Conservation (phyloP, 2,329 filamentous ascomycete genomes). For the Lojkania enalia region DNA sequence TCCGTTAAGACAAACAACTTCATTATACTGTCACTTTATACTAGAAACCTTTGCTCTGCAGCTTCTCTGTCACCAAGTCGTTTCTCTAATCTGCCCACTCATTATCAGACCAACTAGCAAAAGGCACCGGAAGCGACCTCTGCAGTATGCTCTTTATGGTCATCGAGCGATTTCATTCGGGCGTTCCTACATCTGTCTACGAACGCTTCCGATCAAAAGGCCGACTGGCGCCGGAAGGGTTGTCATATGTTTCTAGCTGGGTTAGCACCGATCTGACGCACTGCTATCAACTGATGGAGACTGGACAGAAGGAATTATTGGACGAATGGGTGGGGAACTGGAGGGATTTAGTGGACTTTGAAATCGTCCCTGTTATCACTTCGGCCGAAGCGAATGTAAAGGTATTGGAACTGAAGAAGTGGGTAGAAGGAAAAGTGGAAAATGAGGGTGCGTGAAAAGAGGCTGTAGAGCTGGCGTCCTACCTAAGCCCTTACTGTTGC, state of each 20-base stretch:
- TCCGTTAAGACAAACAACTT: too few relatives aligned
- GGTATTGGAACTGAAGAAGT: not conserved
- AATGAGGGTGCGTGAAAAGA: too few relatives aligned
- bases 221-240: conserved; percentile 13
- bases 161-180: conserved; percentile 10
- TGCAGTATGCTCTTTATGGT: conserved; percentile 16
- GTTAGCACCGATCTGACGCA: conserved; percentile 13
- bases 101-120: too few relatives aligned
- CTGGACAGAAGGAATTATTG: conserved; percentile 9
- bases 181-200: conserved; percentile 8
- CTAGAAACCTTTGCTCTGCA: too few relatives aligned
- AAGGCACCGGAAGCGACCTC: too few relatives aligned
- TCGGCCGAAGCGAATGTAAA: conserved; percentile 11
- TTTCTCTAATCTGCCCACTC: too few relatives aligned
- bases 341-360: conserved; percentile 17
- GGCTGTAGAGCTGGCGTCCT: too few relatives aligned
- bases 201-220: conserved; percentile 9
- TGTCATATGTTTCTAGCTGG: conserved; percentile 17
- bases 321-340: conserved; percentile 17
- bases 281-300: conserved; percentile 18
- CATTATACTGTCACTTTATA: too few relatives aligned
- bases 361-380: conserved; percentile 8
- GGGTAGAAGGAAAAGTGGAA: not conserved
- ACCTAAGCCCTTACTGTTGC: too few relatives aligned
- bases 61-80: too few relatives aligned